Percentiles rank a stretch among this genome's conserved stretches.
phyloP scores from a whole-genome alignment of 306 rosid genomes.

The Citrullus amarus region DNA sequence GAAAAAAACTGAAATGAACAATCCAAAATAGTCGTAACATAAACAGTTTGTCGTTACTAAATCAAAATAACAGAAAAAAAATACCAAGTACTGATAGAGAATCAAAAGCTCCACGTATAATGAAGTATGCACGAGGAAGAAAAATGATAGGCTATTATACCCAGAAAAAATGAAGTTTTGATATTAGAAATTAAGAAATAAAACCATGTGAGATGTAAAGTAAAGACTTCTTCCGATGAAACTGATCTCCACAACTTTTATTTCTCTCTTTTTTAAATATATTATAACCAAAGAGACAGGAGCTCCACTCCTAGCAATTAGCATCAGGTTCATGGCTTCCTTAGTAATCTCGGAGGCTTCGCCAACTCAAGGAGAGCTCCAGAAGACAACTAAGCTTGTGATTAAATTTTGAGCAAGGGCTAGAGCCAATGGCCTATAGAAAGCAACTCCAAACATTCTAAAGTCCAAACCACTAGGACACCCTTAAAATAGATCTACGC shows the following conservation, averaged over 20 bases:
- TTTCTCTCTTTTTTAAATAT: neutral
- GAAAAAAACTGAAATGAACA: slow-evolving; percentile 57
- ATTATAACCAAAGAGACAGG: neutral
- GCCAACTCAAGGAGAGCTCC: neutral
- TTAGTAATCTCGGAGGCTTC: neutral
- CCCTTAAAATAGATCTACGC: neutral
- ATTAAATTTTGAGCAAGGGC: neutral
- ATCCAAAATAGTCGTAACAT: slow-evolving; percentile 3
- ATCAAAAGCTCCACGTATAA: neutral
- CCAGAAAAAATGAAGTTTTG: too few species aligned
- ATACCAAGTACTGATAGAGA: neutral
- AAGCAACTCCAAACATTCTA: neutral
- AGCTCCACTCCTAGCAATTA: neutral
- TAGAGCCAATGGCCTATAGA: neutral
- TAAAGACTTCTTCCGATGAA: neutral
- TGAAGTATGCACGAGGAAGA: neutral
- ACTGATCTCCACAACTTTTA: neutral
- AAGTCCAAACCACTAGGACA: neutral
- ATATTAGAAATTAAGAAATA: neutral
- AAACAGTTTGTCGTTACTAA: neutral
- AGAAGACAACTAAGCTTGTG: neutral
- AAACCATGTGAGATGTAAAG: neutral
- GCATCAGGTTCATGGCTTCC: neutral
- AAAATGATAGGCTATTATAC: neutral
- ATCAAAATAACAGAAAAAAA: neutral